Conservation (phyloP, 108 stramenopile species). For the Fragilariopsis cylindrus region DNA sequence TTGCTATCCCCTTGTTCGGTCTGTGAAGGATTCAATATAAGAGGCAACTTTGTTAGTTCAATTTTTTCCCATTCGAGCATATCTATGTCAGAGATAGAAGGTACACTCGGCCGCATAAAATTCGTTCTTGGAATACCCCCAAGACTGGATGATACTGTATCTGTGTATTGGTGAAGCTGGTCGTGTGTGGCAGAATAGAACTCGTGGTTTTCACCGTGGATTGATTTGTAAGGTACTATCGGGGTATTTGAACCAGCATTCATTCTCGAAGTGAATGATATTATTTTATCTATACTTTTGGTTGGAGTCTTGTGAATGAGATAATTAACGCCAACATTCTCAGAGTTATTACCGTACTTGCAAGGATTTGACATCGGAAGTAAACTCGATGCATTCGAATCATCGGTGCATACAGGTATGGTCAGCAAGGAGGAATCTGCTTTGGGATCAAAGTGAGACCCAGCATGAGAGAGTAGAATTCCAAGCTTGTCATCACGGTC, state of each 20-base stretch:
- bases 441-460: too few relatives aligned
- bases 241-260: not conserved
- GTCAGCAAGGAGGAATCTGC: not conserved
- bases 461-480: too few relatives aligned
- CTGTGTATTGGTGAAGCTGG: not conserved
- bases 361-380: not conserved
- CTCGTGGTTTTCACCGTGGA: not conserved
- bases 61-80: slow-evolving; percentile 26
- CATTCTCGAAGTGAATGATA: too few relatives aligned
- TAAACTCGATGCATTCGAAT: not conserved
- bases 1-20: not conserved
- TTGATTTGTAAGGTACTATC: not conserved
- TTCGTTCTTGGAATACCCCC: too few relatives aligned
- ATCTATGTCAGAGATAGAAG: slow-evolving; percentile 3
- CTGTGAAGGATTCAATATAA: slow-evolving; percentile 4
- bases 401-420: not conserved
- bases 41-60: slow-evolving; percentile 14
- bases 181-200: too few relatives aligned
- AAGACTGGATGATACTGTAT: not conserved
- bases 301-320: too few relatives aligned
- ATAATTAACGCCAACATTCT: too few relatives aligned
- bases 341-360: not conserved
- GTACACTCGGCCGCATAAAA: too few relatives aligned
- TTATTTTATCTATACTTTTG: too few relatives aligned
- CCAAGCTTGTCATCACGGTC: too few relatives aligned